These are phyloP conservation scores for Alternaria alternata DNA, from an alignment of 2,329 filamentous ascomycete species.

Conservation along the genomic window DNA sequence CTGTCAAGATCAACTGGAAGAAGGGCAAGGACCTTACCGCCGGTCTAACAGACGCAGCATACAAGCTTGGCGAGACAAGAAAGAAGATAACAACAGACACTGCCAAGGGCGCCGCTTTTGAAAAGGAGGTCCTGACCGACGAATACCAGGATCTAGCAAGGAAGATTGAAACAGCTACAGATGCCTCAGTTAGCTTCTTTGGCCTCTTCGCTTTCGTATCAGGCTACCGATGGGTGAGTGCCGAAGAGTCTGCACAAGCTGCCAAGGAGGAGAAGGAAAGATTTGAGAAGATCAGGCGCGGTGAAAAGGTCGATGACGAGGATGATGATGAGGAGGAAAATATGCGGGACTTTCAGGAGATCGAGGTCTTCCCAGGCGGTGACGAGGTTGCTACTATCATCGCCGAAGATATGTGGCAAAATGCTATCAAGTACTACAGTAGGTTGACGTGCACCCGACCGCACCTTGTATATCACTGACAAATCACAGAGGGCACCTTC, in stretches of 20 bases:
- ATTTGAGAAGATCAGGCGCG: conserved; percentile 56
- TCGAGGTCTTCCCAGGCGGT: conserved; percentile 88
- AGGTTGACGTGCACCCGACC: conserved; percentile 52
- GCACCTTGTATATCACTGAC: conserved; percentile 48
- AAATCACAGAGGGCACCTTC: conserved; percentile 58
- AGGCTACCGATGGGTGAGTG: conserved; percentile 71
- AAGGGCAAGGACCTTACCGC: conserved; percentile 80
- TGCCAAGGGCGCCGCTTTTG: conserved; percentile 53
- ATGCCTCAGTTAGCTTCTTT: conserved; percentile 81
- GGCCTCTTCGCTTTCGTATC: conserved; percentile 81
- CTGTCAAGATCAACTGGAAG: conserved; percentile 83
- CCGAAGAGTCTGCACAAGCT: conserved; percentile 73
- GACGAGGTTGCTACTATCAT: conserved; percentile 83
- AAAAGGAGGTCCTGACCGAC: conserved; percentile 63
- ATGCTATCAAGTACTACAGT: conserved; percentile 92
- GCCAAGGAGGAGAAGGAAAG: conserved; percentile 67
- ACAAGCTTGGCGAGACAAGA: conserved; percentile 72
- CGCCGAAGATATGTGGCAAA: conserved; percentile 87
- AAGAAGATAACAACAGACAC: conserved; percentile 42
- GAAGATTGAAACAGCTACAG: conserved; percentile 65
- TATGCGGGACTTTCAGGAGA: conserved; percentile 70
- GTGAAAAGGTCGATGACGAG: conserved; percentile 50
- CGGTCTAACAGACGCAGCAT: conserved; percentile 78
- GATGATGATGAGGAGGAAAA: conserved; percentile 62
- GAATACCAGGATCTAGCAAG: conserved; percentile 64